Conservation (phyloP, 129 eudicot genomes). For the Scalesia atractyloides region DNA sequence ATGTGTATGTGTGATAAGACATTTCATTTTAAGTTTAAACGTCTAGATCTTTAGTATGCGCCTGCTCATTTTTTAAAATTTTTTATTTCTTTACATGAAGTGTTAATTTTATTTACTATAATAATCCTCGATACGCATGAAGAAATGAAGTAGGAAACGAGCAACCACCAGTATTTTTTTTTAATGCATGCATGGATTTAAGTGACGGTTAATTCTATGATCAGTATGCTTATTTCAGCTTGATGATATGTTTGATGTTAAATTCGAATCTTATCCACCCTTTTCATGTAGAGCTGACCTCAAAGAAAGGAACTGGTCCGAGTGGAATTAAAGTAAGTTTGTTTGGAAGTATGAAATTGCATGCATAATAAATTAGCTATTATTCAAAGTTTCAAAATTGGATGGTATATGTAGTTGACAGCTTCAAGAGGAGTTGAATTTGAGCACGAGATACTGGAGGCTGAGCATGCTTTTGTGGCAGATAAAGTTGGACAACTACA, state of each 20-base stretch:
- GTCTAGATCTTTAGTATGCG: neutral
- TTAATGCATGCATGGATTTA: neutral
- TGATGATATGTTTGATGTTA: neutral
- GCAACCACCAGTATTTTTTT: neutral
- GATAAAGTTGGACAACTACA: slow-evolving; percentile 75
- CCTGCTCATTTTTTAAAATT: neutral
- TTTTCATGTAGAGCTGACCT: slow-evolving; percentile 57
- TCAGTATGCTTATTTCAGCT: neutral
- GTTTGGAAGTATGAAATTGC: slow-evolving; percentile 15
- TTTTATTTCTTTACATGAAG: neutral
- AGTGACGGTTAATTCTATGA: neutral
- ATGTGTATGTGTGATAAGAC: neutral
- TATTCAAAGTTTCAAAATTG: slow-evolving; percentile 4
- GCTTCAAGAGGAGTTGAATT: slow-evolving; percentile 71
- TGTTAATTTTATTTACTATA: neutral
- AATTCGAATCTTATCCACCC: slow-evolving; percentile 3
- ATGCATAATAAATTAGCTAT: slow-evolving; percentile 18
- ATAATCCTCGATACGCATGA: neutral
- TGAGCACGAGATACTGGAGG: slow-evolving; percentile 73
- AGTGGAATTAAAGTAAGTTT: slow-evolving; percentile 54
- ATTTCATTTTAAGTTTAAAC: neutral
- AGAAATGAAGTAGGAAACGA: neutral
- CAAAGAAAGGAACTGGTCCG: slow-evolving; percentile 45
- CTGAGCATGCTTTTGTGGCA: slow-evolving; percentile 63
- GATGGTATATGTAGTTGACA: slow-evolving; percentile 44